Evolutionary conservation across 768 basidiomycete species (phyloP), one percentile per base, ranked within the genome.

Genomic region (Lactifluus hygrophoroides): DNA sequence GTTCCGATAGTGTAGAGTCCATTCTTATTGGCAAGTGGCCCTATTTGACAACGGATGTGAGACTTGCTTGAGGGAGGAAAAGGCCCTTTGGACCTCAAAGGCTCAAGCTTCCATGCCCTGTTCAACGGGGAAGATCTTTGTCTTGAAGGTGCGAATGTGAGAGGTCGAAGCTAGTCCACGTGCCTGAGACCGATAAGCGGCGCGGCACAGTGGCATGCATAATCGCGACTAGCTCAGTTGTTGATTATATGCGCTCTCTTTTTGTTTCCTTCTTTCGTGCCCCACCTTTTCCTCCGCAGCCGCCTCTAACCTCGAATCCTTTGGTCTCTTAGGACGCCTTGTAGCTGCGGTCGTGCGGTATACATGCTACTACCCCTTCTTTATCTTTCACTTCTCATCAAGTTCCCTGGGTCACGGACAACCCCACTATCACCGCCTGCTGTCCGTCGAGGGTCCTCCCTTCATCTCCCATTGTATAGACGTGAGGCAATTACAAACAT

Each of bases 1-100:
- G 76, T 75, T 88, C 85, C n/a, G 59, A 25, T 74, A 84, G 82
- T 58, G 79, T 77, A 60, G 82, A 79, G 73, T 89, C 88, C 88
- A 90, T 89, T 49, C 62, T 62, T 38, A 8, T 14, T 28, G 47
- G 42, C 25, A 44, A 27, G 25, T 50, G 16, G 49, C 34, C 35
- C 45, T 49, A 34, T 55, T 53, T 53, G 60, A 61, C 65, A 48
- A 60, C 60, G 34, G 65, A 65, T 67, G 65, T 64, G 64, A 62
- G 64, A 62, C 63, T 54, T 77, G 73, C 76, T 77, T 78, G 80
- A 84, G 77, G 70, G 30, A 78, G 76, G 74, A 75, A 77, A 84
- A 80, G 80, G 77, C 76, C 82, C 74, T 70, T 69, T 69, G 81
- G 83, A 82, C 83, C 85, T 80, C 82, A 70, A 81, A 77, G 76